Evolutionary conservation across 306 rosid genomes (phyloP).

Genomic region (Quercus robur): DNA sequence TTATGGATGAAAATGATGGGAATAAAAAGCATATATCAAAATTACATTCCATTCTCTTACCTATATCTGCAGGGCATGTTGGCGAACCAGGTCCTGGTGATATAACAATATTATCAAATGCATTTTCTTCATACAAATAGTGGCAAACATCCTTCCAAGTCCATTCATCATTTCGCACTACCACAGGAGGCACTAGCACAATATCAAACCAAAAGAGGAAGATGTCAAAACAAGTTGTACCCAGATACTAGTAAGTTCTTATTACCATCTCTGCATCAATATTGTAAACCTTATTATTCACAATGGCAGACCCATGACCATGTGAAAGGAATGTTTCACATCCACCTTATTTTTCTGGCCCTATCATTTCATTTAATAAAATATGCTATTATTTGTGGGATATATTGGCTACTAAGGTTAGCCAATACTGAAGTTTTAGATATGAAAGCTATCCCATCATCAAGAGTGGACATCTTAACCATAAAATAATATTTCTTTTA

Average conservation of each 20-base stretch:
- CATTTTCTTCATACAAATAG: constrained; percentile 73
- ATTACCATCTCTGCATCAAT: neutral
- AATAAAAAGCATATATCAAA: constrained; percentile 6
- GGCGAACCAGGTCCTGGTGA: constrained; percentile 99
- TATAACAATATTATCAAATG: constrained; percentile 95
- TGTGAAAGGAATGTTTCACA: neutral
- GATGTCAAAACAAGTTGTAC: constrained; percentile 12
- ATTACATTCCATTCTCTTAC: constrained; percentile 38
- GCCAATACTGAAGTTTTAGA: neutral
- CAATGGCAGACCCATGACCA: neutral
- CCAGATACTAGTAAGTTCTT: neutral
- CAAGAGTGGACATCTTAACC: neutral
- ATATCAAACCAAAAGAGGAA: constrained; percentile 26
- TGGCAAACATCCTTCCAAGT: constrained; percentile 71
- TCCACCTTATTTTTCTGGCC: neutral
- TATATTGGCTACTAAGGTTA: neutral
- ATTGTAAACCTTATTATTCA: neutral
- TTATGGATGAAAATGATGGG: neutral
- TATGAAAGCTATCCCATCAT: neutral
- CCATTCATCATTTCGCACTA: constrained; percentile 80
- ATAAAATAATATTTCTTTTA: neutral
- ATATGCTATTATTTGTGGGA: neutral
- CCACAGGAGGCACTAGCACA: constrained; percentile 88
- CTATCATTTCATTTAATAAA: neutral
- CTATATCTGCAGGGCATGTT: constrained; percentile 74